Evolutionary conservation across 495 filamentous ascomycete species (phyloP).

Genomic region (Penicillium macrosclerotiorum): DNA sequence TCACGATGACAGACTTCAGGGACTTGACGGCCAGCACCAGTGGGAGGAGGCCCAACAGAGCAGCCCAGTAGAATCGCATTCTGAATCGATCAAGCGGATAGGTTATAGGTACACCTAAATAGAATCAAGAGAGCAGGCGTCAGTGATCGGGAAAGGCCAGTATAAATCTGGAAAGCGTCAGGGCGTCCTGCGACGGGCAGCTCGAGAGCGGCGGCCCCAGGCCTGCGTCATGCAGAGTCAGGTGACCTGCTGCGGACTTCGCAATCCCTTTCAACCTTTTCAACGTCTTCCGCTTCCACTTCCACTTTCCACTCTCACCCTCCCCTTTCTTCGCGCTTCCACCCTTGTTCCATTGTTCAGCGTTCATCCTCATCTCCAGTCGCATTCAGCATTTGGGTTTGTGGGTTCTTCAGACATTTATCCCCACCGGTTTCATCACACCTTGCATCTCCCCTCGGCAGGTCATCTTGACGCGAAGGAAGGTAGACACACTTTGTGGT

Average conservation of each 20-base stretch:
- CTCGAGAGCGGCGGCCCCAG: neutral
- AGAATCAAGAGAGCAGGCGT: too few species aligned
- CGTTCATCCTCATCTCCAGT: conserved; percentile 3
- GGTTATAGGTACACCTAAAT: too few species aligned
- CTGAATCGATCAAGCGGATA: too few species aligned
- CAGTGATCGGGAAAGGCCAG: too few species aligned
- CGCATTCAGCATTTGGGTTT: conserved; percentile 4
- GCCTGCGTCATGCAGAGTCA: conserved; percentile 28
- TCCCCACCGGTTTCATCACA: conserved; percentile 5
- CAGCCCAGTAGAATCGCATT: conserved; percentile 57
- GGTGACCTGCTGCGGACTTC: conserved; percentile 13
- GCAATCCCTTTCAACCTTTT: conserved; percentile 13
- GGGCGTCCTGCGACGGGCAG: too few species aligned
- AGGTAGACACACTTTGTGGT: conserved; percentile 23
- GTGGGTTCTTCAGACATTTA: neutral
- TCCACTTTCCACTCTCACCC: conserved; percentile 1
- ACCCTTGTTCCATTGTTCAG: too few species aligned
- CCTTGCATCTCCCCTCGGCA: conserved; percentile 11
- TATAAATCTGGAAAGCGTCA: too few species aligned
- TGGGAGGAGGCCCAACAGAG: conserved; percentile 54
- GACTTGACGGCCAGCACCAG: conserved; percentile 53
- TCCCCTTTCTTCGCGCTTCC: conserved; percentile 10
- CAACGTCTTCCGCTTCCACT: neutral
- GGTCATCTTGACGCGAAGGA: conserved; percentile 16
- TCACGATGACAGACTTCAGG: conserved; percentile 74